phyloP scores from a whole-genome alignment of 176 grass and related monocot species.

The Pharus latifolius region DNA sequence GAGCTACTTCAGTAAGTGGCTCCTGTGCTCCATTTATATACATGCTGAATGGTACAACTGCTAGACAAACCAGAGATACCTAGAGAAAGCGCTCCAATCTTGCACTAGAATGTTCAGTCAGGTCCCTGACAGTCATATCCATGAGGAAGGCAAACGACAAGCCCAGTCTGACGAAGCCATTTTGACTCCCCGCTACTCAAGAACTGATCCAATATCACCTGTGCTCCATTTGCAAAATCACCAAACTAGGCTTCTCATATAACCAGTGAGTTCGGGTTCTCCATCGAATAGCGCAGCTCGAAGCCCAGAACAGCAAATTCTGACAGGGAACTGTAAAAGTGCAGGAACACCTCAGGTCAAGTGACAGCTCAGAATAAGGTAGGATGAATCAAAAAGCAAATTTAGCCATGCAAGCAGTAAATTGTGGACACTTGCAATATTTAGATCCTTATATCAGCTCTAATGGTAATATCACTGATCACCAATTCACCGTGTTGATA shows the following conservation, averaged over 20 bases:
- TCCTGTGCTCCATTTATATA: no score
- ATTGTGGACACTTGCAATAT: no score
- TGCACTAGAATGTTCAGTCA: slow-evolving; percentile 85
- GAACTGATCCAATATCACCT: slow-evolving; percentile 98
- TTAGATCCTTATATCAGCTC: no score
- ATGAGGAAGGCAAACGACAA: slow-evolving; percentile 78
- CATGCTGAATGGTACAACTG: no score
- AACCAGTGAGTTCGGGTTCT: slow-evolving; percentile 91
- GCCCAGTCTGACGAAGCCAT: slow-evolving; percentile 84
- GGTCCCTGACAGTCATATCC: slow-evolving; percentile 96
- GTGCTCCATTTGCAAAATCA: slow-evolving; percentile 87
- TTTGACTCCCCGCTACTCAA: slow-evolving; percentile 93
- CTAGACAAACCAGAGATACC: slow-evolving; percentile 32
- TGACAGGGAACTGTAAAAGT: slow-evolving; percentile 67
- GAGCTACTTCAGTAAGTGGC: no score
- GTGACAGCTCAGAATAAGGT: no score
- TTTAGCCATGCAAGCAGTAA: no score
- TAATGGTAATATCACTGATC: no score
- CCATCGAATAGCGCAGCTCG: slow-evolving; percentile 96
- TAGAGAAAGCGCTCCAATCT: slow-evolving; percentile 93
- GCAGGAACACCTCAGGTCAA: no score
- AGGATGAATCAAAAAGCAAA: no score
- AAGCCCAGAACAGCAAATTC: slow-evolving; percentile 98
- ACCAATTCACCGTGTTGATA: no score
- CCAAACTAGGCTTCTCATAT: slow-evolving; percentile 98